Base-by-base conservation (phyloP, 352 stramenopile species). In the Halophytophthora batemanensis region DNA sequence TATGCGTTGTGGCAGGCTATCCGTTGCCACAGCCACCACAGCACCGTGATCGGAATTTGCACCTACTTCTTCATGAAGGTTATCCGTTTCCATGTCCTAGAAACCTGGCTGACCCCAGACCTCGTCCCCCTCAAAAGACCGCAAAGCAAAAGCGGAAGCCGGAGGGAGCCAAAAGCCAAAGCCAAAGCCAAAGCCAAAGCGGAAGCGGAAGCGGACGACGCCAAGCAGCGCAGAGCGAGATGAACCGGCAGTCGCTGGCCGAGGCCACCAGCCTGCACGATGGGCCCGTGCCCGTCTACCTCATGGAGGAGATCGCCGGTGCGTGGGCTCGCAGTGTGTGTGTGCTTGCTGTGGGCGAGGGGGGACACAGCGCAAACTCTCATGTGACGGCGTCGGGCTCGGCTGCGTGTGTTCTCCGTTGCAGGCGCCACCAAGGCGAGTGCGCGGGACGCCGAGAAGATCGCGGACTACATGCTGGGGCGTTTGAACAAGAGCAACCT, bases 281-380 rank as follows among this genome's bases (percentile, higher is more conserved):
- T 50, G 84, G 75, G 2, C 68, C 81, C 29, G 84, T 93, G 57
- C 76, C 84, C 34, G 70, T 85, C 35, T 94, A 94, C 40, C 68
- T 94, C 42, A 88, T 94, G 79, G 77, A 90, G 56, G 74, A 94
- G 59, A 91, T 92, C 37, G 73, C 77, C 10, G 71, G 84, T 93
- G 66, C 45, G 77, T 80, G 33, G 25, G 4, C 25, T 31, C 25
- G 25, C 25, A 31, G 25, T 31, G 8, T 31, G 25, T 31, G 25
- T 8, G 25, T 31, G 25, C 4, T 4, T 31, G 25, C 25, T n/a
- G n/a, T n/a, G n/a, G n/a, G n/a, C n/a, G n/a, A n/a, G n/a, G n/a
- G n/a, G n/a, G 25, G 25, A 31, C 18, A 3, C 3, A 1, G 45
- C 21, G 29, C 8, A 22, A n/a, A n/a, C n/a, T n/a, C n/a, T n/a